Percentiles rank a stretch among this genome's conserved stretches.
These are phyloP conservation scores for Solanum acaule DNA, from an alignment of 257 asterid genomes.

Conservation along the genomic window DNA sequence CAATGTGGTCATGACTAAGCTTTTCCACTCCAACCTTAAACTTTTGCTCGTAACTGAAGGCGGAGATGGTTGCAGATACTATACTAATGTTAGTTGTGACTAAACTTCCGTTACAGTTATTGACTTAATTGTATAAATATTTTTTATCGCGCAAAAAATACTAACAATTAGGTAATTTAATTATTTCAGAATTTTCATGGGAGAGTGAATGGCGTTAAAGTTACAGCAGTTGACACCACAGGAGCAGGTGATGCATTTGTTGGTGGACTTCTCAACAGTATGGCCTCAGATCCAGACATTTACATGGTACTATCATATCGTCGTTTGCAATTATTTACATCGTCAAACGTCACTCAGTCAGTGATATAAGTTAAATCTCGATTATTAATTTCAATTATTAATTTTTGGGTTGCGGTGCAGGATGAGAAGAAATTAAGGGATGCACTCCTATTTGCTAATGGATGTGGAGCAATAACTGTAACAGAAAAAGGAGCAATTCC, in stretches of 20 bases:
- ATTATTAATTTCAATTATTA: neutral
- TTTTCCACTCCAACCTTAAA: conserved; percentile 21
- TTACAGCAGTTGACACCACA: conserved; percentile 26
- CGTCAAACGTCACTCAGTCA: too few relatives aligned
- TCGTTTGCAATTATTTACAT: neutral
- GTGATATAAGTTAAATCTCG: neutral
- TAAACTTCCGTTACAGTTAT: neutral
- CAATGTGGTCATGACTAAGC: conserved; percentile 17
- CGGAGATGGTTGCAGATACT: conserved; percentile 25
- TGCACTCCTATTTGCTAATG: neutral
- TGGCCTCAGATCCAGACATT: conserved; percentile 50
- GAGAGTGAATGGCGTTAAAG: conserved; percentile 13
- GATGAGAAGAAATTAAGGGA: neutral
- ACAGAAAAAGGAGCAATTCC: conserved; percentile 50
- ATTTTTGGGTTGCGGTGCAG: neutral
- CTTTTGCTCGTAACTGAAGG: conserved; percentile 27
- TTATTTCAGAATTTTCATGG: conserved; percentile 22
- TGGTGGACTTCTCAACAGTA: conserved; percentile 59
- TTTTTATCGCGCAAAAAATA: neutral
- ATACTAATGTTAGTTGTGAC: too few relatives aligned
- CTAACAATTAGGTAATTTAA: neutral
- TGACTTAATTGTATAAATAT: neutral
- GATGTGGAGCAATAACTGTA: neutral
- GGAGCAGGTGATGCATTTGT: conserved; percentile 90
- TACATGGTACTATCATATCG: conserved; percentile 28